Evolutionary conservation across 1,284 basidiomycete species (phyloP).

Genomic region (Leccinum pachyderme): DNA sequence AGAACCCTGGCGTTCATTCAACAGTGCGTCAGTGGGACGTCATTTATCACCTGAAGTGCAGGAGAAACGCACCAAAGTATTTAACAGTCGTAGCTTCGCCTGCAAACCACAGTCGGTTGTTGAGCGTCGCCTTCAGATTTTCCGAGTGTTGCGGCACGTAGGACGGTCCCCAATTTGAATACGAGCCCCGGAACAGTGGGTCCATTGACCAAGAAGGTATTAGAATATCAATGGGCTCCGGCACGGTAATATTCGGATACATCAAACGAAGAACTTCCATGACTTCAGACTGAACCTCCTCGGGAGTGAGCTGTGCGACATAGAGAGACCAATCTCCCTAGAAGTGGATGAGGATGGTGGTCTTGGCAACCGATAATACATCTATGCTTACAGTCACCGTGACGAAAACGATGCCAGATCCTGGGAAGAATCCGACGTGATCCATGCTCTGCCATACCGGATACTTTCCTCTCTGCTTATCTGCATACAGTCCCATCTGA

Average conservation of each 20-base stretch:
- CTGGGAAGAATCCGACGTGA: conserved; percentile 55
- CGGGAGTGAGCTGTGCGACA: conserved; percentile 33
- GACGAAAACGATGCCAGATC: conserved; percentile 59
- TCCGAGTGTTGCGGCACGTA: conserved; percentile 41
- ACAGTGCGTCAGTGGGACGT: background rate
- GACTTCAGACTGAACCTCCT: conserved; percentile 50
- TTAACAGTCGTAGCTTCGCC: conserved; percentile 60
- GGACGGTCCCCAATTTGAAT: conserved; percentile 56
- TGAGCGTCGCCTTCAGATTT: conserved; percentile 55
- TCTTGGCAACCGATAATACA: background rate
- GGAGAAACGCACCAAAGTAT: conserved; percentile 48
- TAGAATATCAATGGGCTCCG: conserved; percentile 53
- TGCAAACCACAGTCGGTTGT: conserved; percentile 53
- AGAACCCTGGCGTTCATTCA: conserved; percentile 33
- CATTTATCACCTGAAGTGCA: background rate
- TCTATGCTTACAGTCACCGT: conserved; percentile 55
- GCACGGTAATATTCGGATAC: conserved; percentile 54
- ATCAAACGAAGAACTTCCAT: conserved; percentile 54
- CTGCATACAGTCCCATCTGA: conserved; percentile 65
- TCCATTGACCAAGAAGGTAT: conserved; percentile 58
- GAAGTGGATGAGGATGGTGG: background rate
- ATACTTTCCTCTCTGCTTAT: conserved; percentile 60
- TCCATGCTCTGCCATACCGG: conserved; percentile 73
- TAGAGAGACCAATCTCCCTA: conserved; percentile 39
- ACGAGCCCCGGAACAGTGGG: conserved; percentile 61